Conservation (phyloP, 495 filamentous ascomycete genomes). For the Chaetomidium leptoderma region DNA sequence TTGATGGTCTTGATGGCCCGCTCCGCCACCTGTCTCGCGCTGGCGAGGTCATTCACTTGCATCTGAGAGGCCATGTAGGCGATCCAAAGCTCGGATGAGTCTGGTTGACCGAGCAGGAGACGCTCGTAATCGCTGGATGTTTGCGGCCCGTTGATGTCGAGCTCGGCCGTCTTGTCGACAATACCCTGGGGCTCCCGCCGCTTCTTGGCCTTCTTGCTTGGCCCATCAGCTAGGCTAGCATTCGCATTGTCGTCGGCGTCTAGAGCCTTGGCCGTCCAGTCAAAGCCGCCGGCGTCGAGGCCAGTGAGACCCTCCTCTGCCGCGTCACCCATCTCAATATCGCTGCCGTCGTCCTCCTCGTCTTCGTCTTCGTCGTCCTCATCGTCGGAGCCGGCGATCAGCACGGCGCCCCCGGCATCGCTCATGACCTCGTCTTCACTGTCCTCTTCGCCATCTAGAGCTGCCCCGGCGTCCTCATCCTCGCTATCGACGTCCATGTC, state of each 20-base stretch:
- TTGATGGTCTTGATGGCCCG: constrained; percentile 84
- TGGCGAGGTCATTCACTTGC: constrained; percentile 78
- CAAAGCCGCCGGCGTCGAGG: constrained; percentile 75
- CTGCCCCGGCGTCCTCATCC: constrained; percentile 47
- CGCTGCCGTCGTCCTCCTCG: constrained; percentile 39
- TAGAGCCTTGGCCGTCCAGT: constrained; percentile 69
- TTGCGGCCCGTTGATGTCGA: constrained; percentile 86
- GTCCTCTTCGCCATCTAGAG: constrained; percentile 38
- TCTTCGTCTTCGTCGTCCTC: constrained; percentile 47
- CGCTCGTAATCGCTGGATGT: constrained; percentile 88
- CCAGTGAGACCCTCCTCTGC: constrained; percentile 42
- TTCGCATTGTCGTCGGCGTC: constrained; percentile 43
- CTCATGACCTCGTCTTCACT: constrained; percentile 48
- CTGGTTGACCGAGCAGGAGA: constrained; percentile 82
- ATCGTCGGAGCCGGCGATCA: constrained; percentile 45
- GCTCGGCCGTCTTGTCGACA: constrained; percentile 80
- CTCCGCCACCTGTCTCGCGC: constrained; percentile 81
- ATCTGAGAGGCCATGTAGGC: constrained; percentile 97
- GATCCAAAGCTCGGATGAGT: constrained; percentile 86
- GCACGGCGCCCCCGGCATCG: constrained; percentile 52
- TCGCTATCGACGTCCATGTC: constrained; percentile 54
- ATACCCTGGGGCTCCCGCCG: constrained; percentile 73
- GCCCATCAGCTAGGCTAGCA: constrained; percentile 37
- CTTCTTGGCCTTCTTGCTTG: constrained; percentile 70
- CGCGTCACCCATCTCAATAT: constrained; percentile 48